Base-by-base conservation (phyloP, 148 eudicot genomes). In the Limonium bicolor region DNA sequence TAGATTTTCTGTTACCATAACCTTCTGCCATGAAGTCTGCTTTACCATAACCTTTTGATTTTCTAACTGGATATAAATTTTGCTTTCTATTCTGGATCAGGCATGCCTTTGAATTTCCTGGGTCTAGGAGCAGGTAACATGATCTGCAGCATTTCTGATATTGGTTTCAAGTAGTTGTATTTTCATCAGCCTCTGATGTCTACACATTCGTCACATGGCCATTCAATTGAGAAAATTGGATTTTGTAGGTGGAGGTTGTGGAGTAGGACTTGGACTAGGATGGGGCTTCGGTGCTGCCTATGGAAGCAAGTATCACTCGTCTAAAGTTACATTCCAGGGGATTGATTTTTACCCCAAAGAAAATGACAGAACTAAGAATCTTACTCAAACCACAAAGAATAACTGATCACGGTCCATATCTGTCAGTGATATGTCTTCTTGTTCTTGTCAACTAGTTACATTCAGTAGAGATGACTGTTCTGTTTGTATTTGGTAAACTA, bases 51-150 rank as follows among this genome's bases (percentile, higher is more conserved):
- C n/a, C n/a, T n/a, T n/a, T n/a, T n/a, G n/a, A n/a, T n/a, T n/a
- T n/a, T n/a, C n/a, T n/a, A n/a, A n/a, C n/a, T n/a, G n/a, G n/a
- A n/a, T n/a, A n/a, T n/a, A n/a, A n/a, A n/a, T n/a, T n/a, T n/a
- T n/a, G n/a, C n/a, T n/a, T n/a, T n/a, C n/a, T n/a, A n/a, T 50
- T 15, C 42, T 7, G 4, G 35, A 12, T 5, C 74, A 81, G 92
- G 92, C 36, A 57, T 73, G 71, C 92, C 92, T 25, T 61, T 81
- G 62, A 73, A 60, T 63, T 18, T 81, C 41, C 48, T 77, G 41
- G 92, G 92, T 8, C 53, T 81, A 16, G 92, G 92, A 51, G 92
- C 76, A 70, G 92, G 90, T 80, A 70, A 70, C n/a, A n/a, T n/a
- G n/a, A n/a, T n/a, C n/a, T n/a, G n/a, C n/a, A n/a, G n/a, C n/a